These are phyloP conservation scores for Paraglomus occultum DNA, from an alignment of 192 early-diverging fungal genomes.

Conservation along the genomic window DNA sequence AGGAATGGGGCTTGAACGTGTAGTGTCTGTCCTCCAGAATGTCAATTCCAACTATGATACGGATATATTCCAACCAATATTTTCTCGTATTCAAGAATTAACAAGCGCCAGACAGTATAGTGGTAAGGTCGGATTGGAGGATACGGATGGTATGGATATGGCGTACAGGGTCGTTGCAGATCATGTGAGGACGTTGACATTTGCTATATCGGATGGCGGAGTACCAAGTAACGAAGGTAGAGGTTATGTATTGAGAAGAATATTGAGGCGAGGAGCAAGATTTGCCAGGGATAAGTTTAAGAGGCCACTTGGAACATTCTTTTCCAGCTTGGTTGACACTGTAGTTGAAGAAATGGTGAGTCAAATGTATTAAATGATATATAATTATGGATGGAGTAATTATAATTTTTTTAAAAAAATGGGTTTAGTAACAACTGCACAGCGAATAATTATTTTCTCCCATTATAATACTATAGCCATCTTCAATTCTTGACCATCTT, in stretches of 20 bases:
- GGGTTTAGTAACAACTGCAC: neutral
- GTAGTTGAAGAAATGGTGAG: constrained; percentile 86
- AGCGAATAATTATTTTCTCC: no score
- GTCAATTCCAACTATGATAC: constrained; percentile 98
- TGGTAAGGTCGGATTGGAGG: constrained; percentile 86
- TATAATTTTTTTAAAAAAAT: neutral
- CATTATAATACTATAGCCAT: neutral
- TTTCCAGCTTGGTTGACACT: constrained; percentile 89
- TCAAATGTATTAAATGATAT: neutral
- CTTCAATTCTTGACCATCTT: constrained; percentile 7
- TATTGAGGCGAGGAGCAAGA: constrained; percentile 90
- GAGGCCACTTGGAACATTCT: constrained; percentile 89
- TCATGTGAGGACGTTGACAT: constrained; percentile 93
- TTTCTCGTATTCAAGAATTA: constrained; percentile 77
- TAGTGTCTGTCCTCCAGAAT: constrained; percentile 92
- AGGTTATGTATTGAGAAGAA: constrained; percentile 96
- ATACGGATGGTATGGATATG: constrained; percentile 94
- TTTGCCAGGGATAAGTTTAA: constrained; percentile 93
- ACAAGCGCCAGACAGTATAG: constrained; percentile 83
- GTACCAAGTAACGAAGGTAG: constrained; percentile 97
- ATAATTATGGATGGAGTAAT: neutral
- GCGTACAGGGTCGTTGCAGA: constrained; percentile 99
- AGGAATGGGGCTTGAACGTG: constrained; percentile 94
- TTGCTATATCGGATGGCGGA: constrained; percentile 95
- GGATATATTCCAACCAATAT: constrained; percentile 84